Base-by-base conservation (phyloP, 352 stramenopile species). In the Globisporangium splendens region DNA sequence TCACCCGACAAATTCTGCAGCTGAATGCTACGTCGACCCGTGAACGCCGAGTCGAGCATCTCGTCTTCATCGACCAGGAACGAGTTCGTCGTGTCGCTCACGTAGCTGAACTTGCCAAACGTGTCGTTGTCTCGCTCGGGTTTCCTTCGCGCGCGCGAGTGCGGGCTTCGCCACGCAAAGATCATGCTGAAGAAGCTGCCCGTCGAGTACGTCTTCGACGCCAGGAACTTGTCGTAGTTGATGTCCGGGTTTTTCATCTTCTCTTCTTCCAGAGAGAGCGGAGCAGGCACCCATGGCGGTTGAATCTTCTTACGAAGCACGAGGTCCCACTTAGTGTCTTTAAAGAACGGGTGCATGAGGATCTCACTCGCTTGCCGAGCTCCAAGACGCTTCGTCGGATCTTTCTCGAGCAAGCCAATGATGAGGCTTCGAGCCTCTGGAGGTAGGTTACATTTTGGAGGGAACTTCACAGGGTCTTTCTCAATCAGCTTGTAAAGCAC, bases 401-500 rank as follows among this genome's bases (percentile, higher is more conserved):
- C 83, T 53, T 95, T 95, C 59, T 93, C 85, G 47, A 95, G 66
- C 43, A 95, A 59, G 2, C 83, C 81, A 17, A 91, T 35, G 50
- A 95, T 92, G 22, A 95, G 59, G 24, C 68, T 89, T 33, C 84
- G 79, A 38, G 83, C 81, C 13, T 95, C 85, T 1, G 77, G 56
- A 18, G 86, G 69, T 31, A 93, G 79, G 35, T 72, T 69, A 55
- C 77, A 82, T 58, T 92, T 89, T 31, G 73, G 74, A 22, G 86
- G 85, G 63, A 97, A 96, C 62, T 91, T 91, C 14, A 97, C 82
- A 0, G 81, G 73, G 51, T 92, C 82, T 60, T 94, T 91, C 60
- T 96, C 81, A 33, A 97, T 97, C 10, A 95, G 69, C 61, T 96
- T 89, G 72, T 97, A 97, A 48, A 97, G 70, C 50, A 93, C 82